A percentile compares a stretch with the other conserved stretches of the same genome.
Conservation (phyloP, 805 yeast species). For the Wickerhamiella slavikovae region DNA sequence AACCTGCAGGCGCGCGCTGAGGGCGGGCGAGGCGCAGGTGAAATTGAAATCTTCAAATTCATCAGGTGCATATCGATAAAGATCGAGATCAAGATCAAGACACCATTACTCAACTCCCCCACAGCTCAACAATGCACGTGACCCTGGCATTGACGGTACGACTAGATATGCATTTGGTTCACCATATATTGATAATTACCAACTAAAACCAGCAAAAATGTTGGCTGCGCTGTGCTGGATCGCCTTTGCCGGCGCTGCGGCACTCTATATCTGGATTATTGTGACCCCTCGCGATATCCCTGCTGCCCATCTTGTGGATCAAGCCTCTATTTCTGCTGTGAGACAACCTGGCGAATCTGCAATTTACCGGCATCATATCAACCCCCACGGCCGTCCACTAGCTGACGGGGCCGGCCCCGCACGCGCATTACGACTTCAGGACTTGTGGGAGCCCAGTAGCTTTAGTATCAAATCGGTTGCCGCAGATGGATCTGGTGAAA, state of each 20-base stretch:
- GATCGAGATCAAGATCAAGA: too few species aligned
- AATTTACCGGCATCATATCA: conserved; percentile 48
- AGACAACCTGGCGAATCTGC: conserved; percentile 55
- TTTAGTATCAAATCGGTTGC: conserved; percentile 4
- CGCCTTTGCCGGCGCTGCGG: conserved; percentile 7
- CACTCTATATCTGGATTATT: conserved; percentile 8
- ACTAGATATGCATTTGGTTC: too few species aligned
- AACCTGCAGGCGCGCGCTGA: too few species aligned
- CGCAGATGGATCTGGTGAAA: neutral
- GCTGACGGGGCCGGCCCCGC: conserved; percentile 7
- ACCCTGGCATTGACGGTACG: too few species aligned
- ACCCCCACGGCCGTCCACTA: conserved; percentile 34
- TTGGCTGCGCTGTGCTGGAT: too few species aligned
- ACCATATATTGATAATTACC: too few species aligned
- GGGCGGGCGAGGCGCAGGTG: too few species aligned
- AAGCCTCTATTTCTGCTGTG: conserved; percentile 43
- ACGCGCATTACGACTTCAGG: conserved; percentile 48
- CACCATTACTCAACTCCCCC: too few species aligned
- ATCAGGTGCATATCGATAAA: too few species aligned
- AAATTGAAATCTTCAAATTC: too few species aligned
- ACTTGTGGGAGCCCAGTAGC: conserved; percentile 22
- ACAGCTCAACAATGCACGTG: too few species aligned
- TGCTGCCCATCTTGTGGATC: conserved; percentile 22
- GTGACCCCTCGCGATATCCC: conserved; percentile 18
- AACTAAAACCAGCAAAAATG: too few species aligned